Evolutionary conservation across 257 asterid species (phyloP).

Genomic region (Solanum infundibuliforme): DNA sequence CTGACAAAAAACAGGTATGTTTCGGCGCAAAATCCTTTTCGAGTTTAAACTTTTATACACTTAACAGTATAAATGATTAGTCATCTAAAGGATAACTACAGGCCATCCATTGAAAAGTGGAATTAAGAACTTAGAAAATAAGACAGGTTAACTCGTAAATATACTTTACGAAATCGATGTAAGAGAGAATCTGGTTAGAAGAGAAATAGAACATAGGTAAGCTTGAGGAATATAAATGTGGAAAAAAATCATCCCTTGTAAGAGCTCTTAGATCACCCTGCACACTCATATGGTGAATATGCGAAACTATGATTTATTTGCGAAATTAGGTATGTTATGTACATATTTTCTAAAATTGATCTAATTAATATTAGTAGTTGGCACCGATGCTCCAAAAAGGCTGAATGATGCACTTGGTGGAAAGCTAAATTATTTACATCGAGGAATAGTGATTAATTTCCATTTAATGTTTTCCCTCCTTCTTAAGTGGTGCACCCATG

Average conservation of each 20-base stretch:
- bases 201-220: not conserved
- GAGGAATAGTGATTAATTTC: not conserved
- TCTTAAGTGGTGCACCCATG: not conserved
- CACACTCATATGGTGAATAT: not conserved
- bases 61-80: not conserved
- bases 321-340: not conserved
- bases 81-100: not conserved
- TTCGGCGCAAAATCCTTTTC: not conserved
- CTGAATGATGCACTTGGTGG: not conserved
- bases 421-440: not conserved
- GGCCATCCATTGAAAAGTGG: not conserved
- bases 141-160: not conserved
- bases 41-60: not conserved
- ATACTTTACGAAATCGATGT: not conserved
- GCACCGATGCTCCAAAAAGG: not conserved
- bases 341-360: not conserved
- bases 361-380: not conserved
- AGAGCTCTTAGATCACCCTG: not conserved
- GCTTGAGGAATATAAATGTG: not conserved
- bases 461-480: not conserved
- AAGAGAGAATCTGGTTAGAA: not conserved
- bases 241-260: not conserved
- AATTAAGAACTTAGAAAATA: not conserved
- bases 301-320: not conserved
- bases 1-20: conserved; percentile 25